These are phyloP conservation scores for Dendrobium catenatum DNA, from an alignment of 106 monocot species.

Conservation along the genomic window DNA sequence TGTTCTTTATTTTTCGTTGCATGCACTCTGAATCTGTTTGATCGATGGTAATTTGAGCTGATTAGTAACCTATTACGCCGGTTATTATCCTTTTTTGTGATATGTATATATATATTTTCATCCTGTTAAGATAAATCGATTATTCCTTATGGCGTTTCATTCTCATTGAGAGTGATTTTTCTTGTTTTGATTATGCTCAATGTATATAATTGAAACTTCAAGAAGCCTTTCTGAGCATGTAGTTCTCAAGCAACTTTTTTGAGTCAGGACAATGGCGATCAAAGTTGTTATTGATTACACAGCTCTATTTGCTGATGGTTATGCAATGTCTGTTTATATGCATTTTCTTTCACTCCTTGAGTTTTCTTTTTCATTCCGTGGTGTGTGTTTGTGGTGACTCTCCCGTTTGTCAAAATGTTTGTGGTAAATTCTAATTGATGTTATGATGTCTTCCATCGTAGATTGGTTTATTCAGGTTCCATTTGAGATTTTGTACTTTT, in stretches of 20 bases:
- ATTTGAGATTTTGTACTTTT: no score
- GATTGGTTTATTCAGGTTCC: no score
- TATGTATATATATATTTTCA: no score
- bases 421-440: no score
- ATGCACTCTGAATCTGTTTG: neutral
- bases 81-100: neutral
- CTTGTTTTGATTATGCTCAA: neutral
- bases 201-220: neutral
- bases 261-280: neutral
- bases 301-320: no score
- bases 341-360: no score
- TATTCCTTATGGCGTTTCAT: neutral
- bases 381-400: no score
- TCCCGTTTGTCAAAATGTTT: no score
- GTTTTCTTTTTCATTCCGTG: no score
- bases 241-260: neutral
- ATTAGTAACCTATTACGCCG: neutral
- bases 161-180: neutral
- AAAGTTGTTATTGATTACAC: neutral
- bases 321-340: no score
- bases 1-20: no score
- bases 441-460: no score
- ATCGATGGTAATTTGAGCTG: neutral
- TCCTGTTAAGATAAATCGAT: neutral
- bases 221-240: neutral